phyloP scores from a whole-genome alignment of 805 yeast genomes.

The Barnettozyma sp. region DNA sequence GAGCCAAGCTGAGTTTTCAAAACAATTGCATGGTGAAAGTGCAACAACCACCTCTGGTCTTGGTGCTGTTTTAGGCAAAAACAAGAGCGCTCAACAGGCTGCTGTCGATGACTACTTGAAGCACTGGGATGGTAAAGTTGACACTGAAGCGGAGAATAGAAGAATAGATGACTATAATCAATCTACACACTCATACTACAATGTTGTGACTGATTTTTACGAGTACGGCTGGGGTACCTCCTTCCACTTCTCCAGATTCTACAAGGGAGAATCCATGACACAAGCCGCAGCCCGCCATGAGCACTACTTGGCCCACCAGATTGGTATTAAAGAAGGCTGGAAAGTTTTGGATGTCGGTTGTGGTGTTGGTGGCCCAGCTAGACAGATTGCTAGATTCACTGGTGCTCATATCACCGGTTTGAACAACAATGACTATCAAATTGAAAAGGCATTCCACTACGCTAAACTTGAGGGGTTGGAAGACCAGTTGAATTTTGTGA shows the following conservation, averaged over 20 bases:
- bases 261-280: conserved; percentile 85
- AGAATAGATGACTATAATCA: conserved; percentile 83
- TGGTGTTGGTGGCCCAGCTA: conserved; percentile 99
- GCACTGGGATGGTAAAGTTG: conserved; percentile 94
- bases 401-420: conserved; percentile 82
- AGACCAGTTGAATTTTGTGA: conserved; percentile 75
- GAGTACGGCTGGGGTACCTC: conserved; percentile 99
- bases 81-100: conserved; percentile 69
- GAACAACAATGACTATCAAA: conserved; percentile 96
- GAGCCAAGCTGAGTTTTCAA: conserved; percentile 57
- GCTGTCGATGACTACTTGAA: conserved; percentile 89
- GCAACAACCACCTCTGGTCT: conserved; percentile 63
- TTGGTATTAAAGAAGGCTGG: conserved; percentile 72
- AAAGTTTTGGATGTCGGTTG: conserved; percentile 96
- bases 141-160: conserved; percentile 58
- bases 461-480: conserved; percentile 59
- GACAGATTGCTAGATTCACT: conserved; percentile 90
- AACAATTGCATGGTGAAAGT: conserved; percentile 77
- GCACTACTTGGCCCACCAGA: conserved; percentile 85
- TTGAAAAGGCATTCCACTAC: conserved; percentile 81
- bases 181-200: conserved; percentile 91
- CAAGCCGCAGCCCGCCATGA: conserved; percentile 98
- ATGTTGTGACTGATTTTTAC: conserved; percentile 94
- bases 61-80: conserved; percentile 68
- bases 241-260: conserved; percentile 94